Evolutionary conservation across 805 yeast species (phyloP).

Genomic region (Jamesozyma gamospora): DNA sequence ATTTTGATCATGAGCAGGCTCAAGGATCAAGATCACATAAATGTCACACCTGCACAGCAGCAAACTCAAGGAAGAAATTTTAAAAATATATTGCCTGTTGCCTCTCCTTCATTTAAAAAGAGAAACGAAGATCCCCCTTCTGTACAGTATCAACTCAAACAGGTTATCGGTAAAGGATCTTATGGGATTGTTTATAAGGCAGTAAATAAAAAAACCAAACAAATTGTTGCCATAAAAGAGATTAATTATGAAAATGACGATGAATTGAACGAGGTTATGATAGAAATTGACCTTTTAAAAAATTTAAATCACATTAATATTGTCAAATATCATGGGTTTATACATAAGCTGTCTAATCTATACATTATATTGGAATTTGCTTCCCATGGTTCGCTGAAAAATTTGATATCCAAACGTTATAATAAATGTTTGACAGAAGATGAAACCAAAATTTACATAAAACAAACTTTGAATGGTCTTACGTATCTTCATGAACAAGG

Average conservation of each 20-base stretch:
- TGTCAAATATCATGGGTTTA: conserved; percentile 85
- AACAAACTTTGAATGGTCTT: conserved; percentile 65
- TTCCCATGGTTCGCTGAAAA: conserved; percentile 55
- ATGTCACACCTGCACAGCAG: conserved; percentile 7
- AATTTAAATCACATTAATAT: conserved; percentile 80
- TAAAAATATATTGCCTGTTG: background rate
- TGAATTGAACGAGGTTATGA: conserved; percentile 48
- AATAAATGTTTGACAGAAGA: conserved; percentile 43
- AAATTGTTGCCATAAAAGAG: conserved; percentile 72
- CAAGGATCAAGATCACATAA: conserved; percentile 1
- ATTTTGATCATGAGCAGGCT: background rate
- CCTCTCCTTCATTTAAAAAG: conserved; percentile 1
- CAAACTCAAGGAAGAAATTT: background rate
- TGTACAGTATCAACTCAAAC: conserved; percentile 40
- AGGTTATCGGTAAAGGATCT: conserved; percentile 81
- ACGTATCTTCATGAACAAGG: conserved; percentile 64
- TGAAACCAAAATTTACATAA: conserved; percentile 48
- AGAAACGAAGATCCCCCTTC: conserved; percentile 1
- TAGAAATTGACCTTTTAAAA: conserved; percentile 66
- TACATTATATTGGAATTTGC: conserved; percentile 75
- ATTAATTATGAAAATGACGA: conserved; percentile 62
- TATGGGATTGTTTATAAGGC: conserved; percentile 82
- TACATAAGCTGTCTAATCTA: conserved; percentile 53
- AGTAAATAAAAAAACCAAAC: conserved; percentile 51
- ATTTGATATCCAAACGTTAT: conserved; percentile 26